These are phyloP conservation scores for Coemansia sp. DNA, from an alignment of 192 early-diverging fungal species.

Conservation along the genomic window DNA sequence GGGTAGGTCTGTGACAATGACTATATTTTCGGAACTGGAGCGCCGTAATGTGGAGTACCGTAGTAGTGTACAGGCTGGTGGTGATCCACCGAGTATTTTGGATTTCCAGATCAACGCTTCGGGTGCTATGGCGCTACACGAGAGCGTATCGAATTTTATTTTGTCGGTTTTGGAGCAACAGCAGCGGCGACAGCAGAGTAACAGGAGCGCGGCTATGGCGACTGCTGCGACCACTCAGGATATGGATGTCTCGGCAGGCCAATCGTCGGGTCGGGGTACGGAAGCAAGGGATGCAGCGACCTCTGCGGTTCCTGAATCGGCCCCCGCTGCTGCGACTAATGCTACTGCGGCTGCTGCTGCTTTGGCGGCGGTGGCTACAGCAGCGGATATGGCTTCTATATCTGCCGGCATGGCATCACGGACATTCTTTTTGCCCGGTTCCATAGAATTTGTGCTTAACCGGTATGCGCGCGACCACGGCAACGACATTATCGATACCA, in stretches of 20 bases:
- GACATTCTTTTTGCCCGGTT: too few relatives aligned
- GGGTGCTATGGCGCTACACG: slow-evolving; percentile 3
- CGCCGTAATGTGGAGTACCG: not conserved
- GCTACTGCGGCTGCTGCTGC: not conserved
- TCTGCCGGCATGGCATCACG: too few relatives aligned
- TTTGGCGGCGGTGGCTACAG: not conserved
- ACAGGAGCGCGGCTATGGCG: not conserved
- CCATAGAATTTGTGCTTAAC: too few relatives aligned
- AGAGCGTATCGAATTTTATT: slow-evolving; percentile 18
- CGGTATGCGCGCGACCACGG: too few relatives aligned
- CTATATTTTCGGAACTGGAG: slow-evolving; percentile 27
- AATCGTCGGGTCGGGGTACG: too few relatives aligned
- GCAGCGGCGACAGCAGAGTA: not conserved
- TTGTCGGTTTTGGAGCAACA: slow-evolving; percentile 11
- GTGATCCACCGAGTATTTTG: too few relatives aligned
- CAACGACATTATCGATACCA: too few relatives aligned
- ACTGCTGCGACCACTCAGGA: not conserved
- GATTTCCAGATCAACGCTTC: slow-evolving; percentile 5
- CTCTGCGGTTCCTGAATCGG: too few relatives aligned
- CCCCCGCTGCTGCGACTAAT: not conserved
- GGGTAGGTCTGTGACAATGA: slow-evolving; percentile 23
- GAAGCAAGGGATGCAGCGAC: too few relatives aligned
- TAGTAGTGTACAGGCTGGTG: too few relatives aligned
- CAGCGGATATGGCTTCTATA: not conserved
- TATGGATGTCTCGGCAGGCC: too few relatives aligned